A percentile compares a stretch with the other conserved stretches of the same genome.
phyloP scores from a whole-genome alignment of 768 basidiomycete genomes.

The Gloeophyllum trabeum region DNA sequence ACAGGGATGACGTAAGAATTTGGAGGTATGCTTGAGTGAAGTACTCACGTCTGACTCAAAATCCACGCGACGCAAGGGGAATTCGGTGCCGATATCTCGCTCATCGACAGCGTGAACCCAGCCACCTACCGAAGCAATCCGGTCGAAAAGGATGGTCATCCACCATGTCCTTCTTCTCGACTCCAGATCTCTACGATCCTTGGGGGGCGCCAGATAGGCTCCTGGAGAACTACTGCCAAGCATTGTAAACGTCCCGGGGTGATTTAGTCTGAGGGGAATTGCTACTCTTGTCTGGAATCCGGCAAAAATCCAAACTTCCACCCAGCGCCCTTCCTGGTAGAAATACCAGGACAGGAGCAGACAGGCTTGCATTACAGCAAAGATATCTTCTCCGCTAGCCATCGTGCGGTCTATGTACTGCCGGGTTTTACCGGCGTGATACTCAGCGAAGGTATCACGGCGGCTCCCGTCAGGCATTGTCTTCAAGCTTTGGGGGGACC shows the following conservation, averaged over 20 bases:
- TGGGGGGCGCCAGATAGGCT: conserved; percentile 74
- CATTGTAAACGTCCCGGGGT: conserved; percentile 72
- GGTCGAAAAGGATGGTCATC: conserved; percentile 84
- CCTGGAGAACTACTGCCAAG: conserved; percentile 59
- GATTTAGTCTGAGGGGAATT: conserved; percentile 73
- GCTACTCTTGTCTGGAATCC: conserved; percentile 77
- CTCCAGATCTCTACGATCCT: conserved; percentile 65
- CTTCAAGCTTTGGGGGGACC: conserved; percentile 61
- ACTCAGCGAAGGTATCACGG: conserved; percentile 80
- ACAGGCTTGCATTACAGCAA: conserved; percentile 80
- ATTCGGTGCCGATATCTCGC: conserved; percentile 73
- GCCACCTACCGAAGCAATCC: conserved; percentile 57
- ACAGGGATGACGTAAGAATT: conserved; percentile 6
- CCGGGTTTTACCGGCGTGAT: conserved; percentile 79
- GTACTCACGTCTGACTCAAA: conserved; percentile 47
- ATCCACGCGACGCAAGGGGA: conserved; percentile 65
- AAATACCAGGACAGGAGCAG: conserved; percentile 85
- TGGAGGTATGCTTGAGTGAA: conserved; percentile 1
- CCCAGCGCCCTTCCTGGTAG: conserved; percentile 83
- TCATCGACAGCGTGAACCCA: conserved; percentile 85
- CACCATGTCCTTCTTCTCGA: conserved; percentile 79
- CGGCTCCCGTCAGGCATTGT: conserved; percentile 64
- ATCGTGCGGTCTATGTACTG: conserved; percentile 83
- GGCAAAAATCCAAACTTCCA: conserved; percentile 87
- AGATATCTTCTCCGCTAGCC: conserved; percentile 83